These are phyloP conservation scores for Colletotrichum truncatum DNA, from an alignment of 2,329 filamentous ascomycete species.

Conservation along the genomic window DNA sequence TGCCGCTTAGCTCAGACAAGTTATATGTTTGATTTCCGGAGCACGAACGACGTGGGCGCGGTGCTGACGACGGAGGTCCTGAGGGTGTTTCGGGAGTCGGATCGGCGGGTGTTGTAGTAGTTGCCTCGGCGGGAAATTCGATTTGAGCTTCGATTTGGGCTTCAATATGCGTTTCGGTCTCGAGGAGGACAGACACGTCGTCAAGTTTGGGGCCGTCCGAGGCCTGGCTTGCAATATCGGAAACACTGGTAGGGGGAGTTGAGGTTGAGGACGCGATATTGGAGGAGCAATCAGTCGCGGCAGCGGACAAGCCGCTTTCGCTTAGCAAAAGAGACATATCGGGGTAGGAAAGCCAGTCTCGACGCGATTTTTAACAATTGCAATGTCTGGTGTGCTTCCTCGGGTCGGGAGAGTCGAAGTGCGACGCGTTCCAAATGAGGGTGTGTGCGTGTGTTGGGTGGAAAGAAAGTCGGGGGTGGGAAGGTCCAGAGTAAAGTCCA, in stretches of 20 bases:
- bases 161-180: constrained; percentile 23
- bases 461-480: constrained; percentile 17
- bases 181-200: constrained; percentile 30
- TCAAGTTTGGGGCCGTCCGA: constrained; percentile 52
- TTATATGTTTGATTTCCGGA: constrained; percentile 73
- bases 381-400: not conserved
- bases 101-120: constrained; percentile 1
- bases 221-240: constrained; percentile 67
- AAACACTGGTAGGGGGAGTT: constrained; percentile 74
- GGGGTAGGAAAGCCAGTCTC: constrained; percentile 30
- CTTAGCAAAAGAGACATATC: constrained; percentile 38
- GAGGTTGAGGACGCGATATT: constrained; percentile 66
- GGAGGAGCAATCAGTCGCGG: constrained; percentile 52
- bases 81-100: constrained; percentile 13
- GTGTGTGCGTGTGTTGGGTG: constrained; percentile 13
- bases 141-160: constrained; percentile 21
- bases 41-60: constrained; percentile 64
- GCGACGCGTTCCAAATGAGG: constrained; percentile 28
- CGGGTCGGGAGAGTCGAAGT: constrained; percentile 11
- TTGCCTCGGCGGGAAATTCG: constrained; percentile 10
- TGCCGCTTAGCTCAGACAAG: constrained; percentile 69
- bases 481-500: constrained; percentile 8
- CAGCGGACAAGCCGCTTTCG: constrained; percentile 42
- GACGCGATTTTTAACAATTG: constrained; percentile 26
- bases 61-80: constrained; percentile 41